These are phyloP conservation scores for Vigna radiata DNA, from an alignment of 306 rosid species.

Conservation along the genomic window DNA sequence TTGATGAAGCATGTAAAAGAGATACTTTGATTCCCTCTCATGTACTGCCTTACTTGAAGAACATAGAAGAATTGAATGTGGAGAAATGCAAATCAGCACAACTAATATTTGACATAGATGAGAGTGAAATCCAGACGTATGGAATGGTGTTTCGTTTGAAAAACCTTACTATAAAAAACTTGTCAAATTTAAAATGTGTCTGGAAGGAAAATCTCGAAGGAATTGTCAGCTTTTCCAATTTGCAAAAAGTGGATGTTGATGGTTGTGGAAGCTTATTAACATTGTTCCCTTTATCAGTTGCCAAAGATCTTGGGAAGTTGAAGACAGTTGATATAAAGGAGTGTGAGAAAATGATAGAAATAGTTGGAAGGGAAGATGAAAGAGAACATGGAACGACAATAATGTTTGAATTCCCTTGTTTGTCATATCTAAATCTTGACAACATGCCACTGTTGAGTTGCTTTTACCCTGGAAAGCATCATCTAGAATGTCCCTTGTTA, in stretches of 20 bases:
- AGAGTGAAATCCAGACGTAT: neutral
- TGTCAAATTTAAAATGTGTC: neutral
- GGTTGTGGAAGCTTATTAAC: neutral
- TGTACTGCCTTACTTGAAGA: neutral
- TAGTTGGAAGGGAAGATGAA: conserved; percentile 1
- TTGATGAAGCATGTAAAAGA: no score
- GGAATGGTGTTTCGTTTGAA: no score
- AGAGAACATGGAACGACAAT: neutral
- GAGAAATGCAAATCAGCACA: neutral
- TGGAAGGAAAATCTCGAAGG: neutral
- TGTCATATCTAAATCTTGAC: neutral
- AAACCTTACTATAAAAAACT: neutral
- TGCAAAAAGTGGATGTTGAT: neutral
- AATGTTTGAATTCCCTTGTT: neutral
- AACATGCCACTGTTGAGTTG: neutral
- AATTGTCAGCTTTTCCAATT: conserved; percentile 12
- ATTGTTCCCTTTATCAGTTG: neutral
- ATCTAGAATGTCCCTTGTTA: conserved; percentile 5
- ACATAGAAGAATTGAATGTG: neutral
- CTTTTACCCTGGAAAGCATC: neutral
- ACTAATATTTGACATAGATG: neutral
- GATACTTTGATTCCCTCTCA: neutral
- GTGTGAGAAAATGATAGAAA: conserved; percentile 6
- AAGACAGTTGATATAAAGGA: neutral
- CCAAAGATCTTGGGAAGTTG: neutral